Evolutionary conservation across 2,329 filamentous ascomycete species (phyloP), one percentile per base, ranked within the genome.

Genomic region (Eutypella sp.): DNA sequence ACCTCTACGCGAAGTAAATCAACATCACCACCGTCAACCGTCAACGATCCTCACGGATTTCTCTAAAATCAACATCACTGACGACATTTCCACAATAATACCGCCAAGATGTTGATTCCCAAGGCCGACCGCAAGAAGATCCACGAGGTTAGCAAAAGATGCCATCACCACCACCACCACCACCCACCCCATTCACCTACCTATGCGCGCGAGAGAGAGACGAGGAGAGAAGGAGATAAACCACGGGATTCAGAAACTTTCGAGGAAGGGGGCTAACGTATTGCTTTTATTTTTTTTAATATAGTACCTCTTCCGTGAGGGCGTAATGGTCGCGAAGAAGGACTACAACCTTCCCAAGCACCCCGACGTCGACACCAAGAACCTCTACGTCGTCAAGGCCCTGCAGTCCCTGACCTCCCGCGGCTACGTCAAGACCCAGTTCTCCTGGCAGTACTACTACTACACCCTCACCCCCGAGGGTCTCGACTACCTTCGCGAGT

Each of bases 91-190:
- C 11, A 60, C 65, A 68, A 59, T 61, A 46, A 51, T 71, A 74
- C 71, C 73, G 73, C 70, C 72, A 80, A 91, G 87, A 82, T 82
- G 93, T 87, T 99, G 82, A 99, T 99, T 76, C 93, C 93, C 74
- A 97, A 97, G 87, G 87, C 89, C 76, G 93, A 99, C 81, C 91
- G 95, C 81, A 99, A 99, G 89, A 89, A 90, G 87, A 97, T 99
- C 79, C 93, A 99, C 84, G 92, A 85, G 78, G 75, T 78, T 58
- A 57, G 58, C 50, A 50, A 25, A 48, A 33, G 11, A 15, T 15
- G 11, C 29, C 13, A 33, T 33, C 29, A 6, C 5, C 25, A 29
- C 25, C 13, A 33, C n/a, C n/a, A 15, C 11, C 16, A 15, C 29
- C 29, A 33, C 29, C n/a, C n/a, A n/a, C n/a, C n/a, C n/a, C n/a